Conservation (phyloP, 179 eudicot species). For the Drosera spatulata region DNA sequence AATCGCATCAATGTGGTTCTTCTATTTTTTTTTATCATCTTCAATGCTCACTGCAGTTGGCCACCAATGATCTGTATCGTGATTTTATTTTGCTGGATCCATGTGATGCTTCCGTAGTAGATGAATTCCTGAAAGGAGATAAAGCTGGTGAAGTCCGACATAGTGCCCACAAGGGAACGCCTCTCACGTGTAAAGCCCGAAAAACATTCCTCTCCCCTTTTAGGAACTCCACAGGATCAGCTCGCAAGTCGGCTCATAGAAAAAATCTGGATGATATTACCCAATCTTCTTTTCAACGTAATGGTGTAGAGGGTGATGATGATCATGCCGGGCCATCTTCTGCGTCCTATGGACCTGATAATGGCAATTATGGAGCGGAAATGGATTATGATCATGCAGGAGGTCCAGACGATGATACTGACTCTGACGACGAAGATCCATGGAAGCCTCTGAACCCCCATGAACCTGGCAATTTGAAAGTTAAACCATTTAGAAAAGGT, state of each 20-base stretch:
- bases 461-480: slow-evolving; percentile 77
- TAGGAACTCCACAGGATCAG: slow-evolving; percentile 43
- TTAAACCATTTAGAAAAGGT: slow-evolving; percentile 85
- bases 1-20: not conserved
- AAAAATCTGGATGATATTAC: slow-evolving; percentile 29
- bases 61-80: slow-evolving; percentile 52
- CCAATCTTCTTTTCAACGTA: slow-evolving; percentile 23
- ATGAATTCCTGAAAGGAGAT: slow-evolving; percentile 40
- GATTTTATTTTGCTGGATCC: slow-evolving; percentile 79
- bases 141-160: slow-evolving; percentile 35
- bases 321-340: slow-evolving; percentile 24
- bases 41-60: slow-evolving; percentile 46
- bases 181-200: slow-evolving; percentile 48
- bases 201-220: slow-evolving; percentile 57
- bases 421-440: slow-evolving; percentile 60
- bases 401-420: slow-evolving; percentile 40
- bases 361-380: slow-evolving; percentile 30
- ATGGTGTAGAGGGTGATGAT: slow-evolving; percentile 15
- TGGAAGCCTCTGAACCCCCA: slow-evolving; percentile 94
- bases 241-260: slow-evolving; percentile 37
- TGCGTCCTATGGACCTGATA: slow-evolving; percentile 18
- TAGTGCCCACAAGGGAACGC: slow-evolving; percentile 30
- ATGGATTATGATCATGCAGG: slow-evolving; percentile 43
- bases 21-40: slow-evolving; percentile 5
- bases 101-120: slow-evolving; percentile 52